phyloP scores from a whole-genome alignment of 106 monocot species.

The Dactylorhiza incarnata region DNA sequence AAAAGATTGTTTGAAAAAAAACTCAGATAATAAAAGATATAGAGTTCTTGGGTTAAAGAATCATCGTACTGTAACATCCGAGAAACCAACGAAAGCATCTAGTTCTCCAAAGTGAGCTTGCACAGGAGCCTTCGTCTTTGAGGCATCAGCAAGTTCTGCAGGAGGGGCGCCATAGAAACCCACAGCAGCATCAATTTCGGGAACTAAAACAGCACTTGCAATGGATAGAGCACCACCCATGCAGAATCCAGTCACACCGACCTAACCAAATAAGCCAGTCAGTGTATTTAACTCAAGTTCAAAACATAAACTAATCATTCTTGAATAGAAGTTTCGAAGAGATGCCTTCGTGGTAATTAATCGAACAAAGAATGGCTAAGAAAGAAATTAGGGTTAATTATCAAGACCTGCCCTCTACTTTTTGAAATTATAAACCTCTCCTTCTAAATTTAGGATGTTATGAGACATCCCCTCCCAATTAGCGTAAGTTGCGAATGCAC shows the following conservation, averaged over 20 bases:
- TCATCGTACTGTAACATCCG: slow-evolving; percentile 69
- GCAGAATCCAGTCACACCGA: slow-evolving; percentile 89
- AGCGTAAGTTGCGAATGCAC: too few relatives aligned
- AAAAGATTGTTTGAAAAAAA: not conserved
- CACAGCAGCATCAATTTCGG: slow-evolving; percentile 88
- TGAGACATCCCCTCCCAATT: too few relatives aligned
- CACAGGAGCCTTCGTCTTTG: slow-evolving; percentile 62
- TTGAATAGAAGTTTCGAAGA: not conserved
- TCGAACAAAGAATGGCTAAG: not conserved
- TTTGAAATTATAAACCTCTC: too few relatives aligned
- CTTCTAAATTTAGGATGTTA: too few relatives aligned
- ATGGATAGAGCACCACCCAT: slow-evolving; percentile 95
- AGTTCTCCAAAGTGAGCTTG: slow-evolving; percentile 96
- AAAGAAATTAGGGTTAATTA: too few relatives aligned
- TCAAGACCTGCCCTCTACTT: too few relatives aligned
- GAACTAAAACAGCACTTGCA: slow-evolving; percentile 78
- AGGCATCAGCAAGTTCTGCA: slow-evolving; percentile 74
- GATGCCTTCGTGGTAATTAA: not conserved
- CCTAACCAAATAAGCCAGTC: slow-evolving; percentile 27
- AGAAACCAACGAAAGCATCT: slow-evolving; percentile 78
- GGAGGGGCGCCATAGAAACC: slow-evolving; percentile 87
- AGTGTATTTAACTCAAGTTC: not conserved
- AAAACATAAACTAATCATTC: not conserved
- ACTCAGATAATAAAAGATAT: not conserved
- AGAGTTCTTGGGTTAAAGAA: slow-evolving; percentile 2